Conservation (phyloP, 225 moss, liverwort and hornwort species). For the Antitrichia curtipendula region DNA sequence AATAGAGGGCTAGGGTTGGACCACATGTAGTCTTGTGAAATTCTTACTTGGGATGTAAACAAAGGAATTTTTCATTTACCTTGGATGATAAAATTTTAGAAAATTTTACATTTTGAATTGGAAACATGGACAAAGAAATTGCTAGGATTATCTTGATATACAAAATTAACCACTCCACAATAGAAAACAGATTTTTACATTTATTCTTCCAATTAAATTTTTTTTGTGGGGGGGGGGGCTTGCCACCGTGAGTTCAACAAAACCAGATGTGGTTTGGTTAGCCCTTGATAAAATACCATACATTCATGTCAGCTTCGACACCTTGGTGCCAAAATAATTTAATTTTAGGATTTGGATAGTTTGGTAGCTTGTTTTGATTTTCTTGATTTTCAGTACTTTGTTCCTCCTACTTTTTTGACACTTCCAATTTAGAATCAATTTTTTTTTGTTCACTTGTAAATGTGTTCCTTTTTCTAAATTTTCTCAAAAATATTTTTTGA, state of each 20-base stretch:
- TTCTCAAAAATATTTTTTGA: too few relatives aligned
- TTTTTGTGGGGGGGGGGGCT: too few relatives aligned
- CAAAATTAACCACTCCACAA: neutral
- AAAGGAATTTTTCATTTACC: neutral
- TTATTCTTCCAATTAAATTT: neutral
- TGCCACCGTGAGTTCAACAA: neutral
- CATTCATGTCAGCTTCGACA: too few relatives aligned
- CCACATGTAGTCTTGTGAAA: neutral
- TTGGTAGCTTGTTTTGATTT: too few relatives aligned
- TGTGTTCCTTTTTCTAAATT: too few relatives aligned
- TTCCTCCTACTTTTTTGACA: too few relatives aligned
- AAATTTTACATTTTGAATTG: neutral
- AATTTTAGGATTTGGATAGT: too few relatives aligned
- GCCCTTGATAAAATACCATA: too few relatives aligned
- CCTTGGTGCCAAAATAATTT: too few relatives aligned
- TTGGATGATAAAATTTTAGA: neutral
- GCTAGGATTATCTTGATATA: rapidly evolving
- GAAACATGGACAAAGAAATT: neutral
- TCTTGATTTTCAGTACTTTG: too few relatives aligned
- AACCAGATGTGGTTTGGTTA: neutral
- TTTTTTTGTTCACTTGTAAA: too few relatives aligned
- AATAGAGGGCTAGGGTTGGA: neutral
- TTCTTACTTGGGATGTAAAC: neutral
- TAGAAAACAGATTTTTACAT: neutral
- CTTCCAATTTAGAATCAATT: too few relatives aligned